phyloP scores from a whole-genome alignment of 106 monocot species.

The Chionographis japonica region DNA sequence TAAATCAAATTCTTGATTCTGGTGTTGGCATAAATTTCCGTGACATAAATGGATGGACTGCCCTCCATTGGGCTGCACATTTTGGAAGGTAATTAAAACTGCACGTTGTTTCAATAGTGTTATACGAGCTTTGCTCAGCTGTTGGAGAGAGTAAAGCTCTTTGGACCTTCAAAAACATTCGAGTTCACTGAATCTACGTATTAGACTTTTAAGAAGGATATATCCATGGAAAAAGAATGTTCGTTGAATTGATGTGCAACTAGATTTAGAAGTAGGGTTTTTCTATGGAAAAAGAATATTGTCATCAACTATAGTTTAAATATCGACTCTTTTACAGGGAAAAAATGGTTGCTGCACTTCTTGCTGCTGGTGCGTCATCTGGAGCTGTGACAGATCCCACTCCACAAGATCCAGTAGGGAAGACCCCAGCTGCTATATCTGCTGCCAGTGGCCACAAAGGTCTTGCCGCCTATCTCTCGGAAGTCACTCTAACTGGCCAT shows the following conservation, averaged over 20 bases:
- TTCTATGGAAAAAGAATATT: too few species aligned
- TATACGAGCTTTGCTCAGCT: too few species aligned
- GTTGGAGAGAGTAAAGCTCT: too few species aligned
- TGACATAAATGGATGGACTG: constrained; percentile 76
- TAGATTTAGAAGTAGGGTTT: too few species aligned
- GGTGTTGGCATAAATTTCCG: constrained; percentile 68
- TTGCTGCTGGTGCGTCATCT: constrained; percentile 70
- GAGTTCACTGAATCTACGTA: too few species aligned
- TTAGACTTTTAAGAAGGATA: too few species aligned
- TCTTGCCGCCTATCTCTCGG: constrained; percentile 84
- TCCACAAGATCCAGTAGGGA: constrained; percentile 55
- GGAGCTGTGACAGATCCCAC: constrained; percentile 65
- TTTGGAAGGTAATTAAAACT: constrained; percentile 57
- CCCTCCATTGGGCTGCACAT: constrained; percentile 80
- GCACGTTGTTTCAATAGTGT: background rate
- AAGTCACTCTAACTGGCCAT: constrained; percentile 55
- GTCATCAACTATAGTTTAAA: background rate
- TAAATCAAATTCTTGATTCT: constrained; percentile 43
- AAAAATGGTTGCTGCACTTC: constrained; percentile 67
- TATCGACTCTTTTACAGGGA: constrained; percentile 42
- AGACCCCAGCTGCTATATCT: constrained; percentile 61
- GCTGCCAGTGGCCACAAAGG: constrained; percentile 52
- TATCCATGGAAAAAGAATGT: too few species aligned
- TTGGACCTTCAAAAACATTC: too few species aligned
- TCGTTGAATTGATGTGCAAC: too few species aligned